A percentile compares a stretch with the other conserved stretches of the same genome.
These are phyloP conservation scores for Lachancea lanzarotensis DNA, from an alignment of 805 yeast species.

Conservation along the genomic window DNA sequence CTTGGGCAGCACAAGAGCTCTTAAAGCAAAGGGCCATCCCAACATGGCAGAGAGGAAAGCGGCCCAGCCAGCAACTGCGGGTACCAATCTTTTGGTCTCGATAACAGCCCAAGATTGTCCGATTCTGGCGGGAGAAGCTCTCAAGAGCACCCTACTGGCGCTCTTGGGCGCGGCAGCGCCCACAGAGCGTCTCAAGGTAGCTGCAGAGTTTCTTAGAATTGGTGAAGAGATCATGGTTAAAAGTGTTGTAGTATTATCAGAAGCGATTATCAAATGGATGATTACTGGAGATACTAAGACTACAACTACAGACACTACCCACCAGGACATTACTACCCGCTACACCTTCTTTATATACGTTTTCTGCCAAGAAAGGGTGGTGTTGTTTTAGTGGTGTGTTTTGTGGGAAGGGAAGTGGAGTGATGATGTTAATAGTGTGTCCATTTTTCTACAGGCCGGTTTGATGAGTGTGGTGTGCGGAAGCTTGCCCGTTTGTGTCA, in stretches of 20 bases:
- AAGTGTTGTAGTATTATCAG: not conserved
- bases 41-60: slow-evolving; percentile 14
- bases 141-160: slow-evolving; percentile 8
- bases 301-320: no score
- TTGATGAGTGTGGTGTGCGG: no score
- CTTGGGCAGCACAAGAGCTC: slow-evolving; percentile 3
- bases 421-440: no score
- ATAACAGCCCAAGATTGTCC: slow-evolving; percentile 19
- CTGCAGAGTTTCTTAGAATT: slow-evolving; percentile 18
- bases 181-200: slow-evolving; percentile 11
- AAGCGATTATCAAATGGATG: not conserved
- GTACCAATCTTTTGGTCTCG: slow-evolving; percentile 23
- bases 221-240: slow-evolving; percentile 18
- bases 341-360: no score
- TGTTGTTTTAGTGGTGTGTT: no score
- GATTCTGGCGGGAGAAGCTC: slow-evolving; percentile 12
- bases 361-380: no score
- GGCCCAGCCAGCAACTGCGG: slow-evolving; percentile 18
- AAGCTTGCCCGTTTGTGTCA: no score
- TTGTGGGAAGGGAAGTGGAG: no score
- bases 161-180: slow-evolving; percentile 7
- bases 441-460: no score
- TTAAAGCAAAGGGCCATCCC: slow-evolving; percentile 26
- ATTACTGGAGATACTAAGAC: no score
- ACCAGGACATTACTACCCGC: no score